Percentiles rank a stretch among this genome's conserved stretches.
Conservation (phyloP, 2,329 filamentous ascomycete genomes). For the Biscogniauxia sp. region DNA sequence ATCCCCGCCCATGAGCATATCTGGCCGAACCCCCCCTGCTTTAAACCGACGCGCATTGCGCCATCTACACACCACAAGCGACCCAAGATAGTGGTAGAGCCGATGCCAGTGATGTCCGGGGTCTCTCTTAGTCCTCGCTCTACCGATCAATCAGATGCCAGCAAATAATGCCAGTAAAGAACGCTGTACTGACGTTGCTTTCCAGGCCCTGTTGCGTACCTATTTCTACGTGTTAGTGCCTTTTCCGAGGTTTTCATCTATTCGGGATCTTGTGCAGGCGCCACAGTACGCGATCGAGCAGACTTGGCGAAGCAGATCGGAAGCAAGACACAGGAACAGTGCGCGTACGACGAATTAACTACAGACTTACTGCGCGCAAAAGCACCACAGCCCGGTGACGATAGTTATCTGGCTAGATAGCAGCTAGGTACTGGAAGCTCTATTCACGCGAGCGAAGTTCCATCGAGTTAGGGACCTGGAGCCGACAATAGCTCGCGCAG, state of each 20-base stretch:
- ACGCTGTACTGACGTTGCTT: slow-evolving; percentile 18
- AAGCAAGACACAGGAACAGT: slow-evolving; percentile 21
- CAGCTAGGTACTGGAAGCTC: background rate
- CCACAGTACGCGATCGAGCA: slow-evolving; percentile 29
- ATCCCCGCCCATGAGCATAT: slow-evolving; percentile 6
- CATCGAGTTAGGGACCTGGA: slow-evolving; percentile 3
- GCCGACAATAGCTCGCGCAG: slow-evolving; percentile 3
- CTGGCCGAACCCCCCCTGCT: slow-evolving; percentile 6
- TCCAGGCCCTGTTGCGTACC: slow-evolving; percentile 16
- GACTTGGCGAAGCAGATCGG: slow-evolving; percentile 24
- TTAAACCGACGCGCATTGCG: slow-evolving; percentile 23
- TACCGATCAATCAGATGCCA: slow-evolving; percentile 21
- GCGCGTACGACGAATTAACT: slow-evolving; percentile 10
- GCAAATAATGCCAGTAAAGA: slow-evolving; percentile 16
- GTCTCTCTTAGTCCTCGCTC: slow-evolving; percentile 17
- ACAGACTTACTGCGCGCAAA: background rate
- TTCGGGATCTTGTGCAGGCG: slow-evolving; percentile 32
- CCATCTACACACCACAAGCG: slow-evolving; percentile 16
- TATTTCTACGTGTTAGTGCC: slow-evolving; percentile 24
- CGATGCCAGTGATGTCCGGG: slow-evolving; percentile 17
- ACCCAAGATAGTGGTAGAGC: slow-evolving; percentile 23
- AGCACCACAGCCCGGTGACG: background rate
- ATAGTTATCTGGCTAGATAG: background rate
- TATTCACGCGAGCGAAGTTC: background rate
- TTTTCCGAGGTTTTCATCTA: slow-evolving; percentile 29